Conservation (phyloP, 2,329 filamentous ascomycete species). For the Metarhizium brunneum region DNA sequence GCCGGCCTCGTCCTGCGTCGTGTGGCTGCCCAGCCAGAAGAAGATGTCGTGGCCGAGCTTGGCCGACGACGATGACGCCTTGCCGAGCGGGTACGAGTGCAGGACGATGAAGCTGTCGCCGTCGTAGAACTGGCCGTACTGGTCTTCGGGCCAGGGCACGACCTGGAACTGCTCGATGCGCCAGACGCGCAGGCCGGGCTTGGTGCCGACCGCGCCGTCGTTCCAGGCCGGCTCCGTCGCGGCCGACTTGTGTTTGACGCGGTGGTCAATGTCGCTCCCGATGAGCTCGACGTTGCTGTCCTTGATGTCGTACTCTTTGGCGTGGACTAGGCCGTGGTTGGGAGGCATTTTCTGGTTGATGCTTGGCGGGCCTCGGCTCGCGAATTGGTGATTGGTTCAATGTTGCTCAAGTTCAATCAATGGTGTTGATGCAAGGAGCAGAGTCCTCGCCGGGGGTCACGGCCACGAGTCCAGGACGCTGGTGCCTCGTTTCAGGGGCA, state of each 20-base stretch:
- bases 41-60: conserved; percentile 55
- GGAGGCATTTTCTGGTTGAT: conserved; percentile 41
- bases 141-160: conserved; percentile 47
- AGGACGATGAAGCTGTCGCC: conserved; percentile 62
- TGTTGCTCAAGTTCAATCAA: not conserved
- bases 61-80: conserved; percentile 21
- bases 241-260: conserved; percentile 58
- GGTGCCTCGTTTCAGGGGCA: not conserved
- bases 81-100: conserved; percentile 44
- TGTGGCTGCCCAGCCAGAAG: conserved; percentile 60
- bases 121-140: conserved; percentile 53
- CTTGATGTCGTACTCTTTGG: conserved; percentile 56
- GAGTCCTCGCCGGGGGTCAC: not conserved
- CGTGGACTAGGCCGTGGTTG: conserved; percentile 51
- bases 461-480: not conserved
- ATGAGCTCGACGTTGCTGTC: conserved; percentile 61
- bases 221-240: conserved; percentile 59
- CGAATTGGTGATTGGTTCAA: not conserved
- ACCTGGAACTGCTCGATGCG: conserved; percentile 60
- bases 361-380: not conserved
- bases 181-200: conserved; percentile 51
- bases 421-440: not conserved
- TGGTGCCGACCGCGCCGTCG: conserved; percentile 41
- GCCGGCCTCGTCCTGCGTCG: conserved; percentile 59
- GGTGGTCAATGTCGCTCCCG: conserved; percentile 54